Percentiles rank a stretch among this genome's conserved stretches.
Evolutionary conservation across 2,329 filamentous ascomycete species (phyloP).

Genomic region (Leptosphaerulina australis): DNA sequence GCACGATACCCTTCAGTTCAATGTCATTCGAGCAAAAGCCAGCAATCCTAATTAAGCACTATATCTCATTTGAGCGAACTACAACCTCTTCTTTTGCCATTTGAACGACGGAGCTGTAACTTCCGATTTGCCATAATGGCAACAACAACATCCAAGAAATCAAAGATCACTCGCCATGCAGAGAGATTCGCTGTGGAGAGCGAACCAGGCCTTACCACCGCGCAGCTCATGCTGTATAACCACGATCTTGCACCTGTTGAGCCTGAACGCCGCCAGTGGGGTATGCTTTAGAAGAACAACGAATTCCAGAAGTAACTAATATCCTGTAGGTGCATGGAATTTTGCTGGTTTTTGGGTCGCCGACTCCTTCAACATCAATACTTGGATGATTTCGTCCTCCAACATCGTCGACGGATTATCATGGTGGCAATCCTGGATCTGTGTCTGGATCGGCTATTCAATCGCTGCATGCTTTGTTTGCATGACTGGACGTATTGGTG

Average conservation of each 20-base stretch:
- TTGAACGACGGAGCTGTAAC: conserved; percentile 19
- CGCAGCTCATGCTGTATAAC: conserved; percentile 87
- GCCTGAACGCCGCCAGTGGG: conserved; percentile 79
- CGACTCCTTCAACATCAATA: conserved; percentile 65
- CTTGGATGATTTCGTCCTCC: conserved; percentile 89
- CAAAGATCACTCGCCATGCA: conserved; percentile 49
- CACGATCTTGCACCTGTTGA: conserved; percentile 79
- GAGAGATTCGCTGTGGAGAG: conserved; percentile 72
- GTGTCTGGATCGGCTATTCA: conserved; percentile 83
- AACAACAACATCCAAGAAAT: conserved; percentile 51
- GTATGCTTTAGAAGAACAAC: conserved; percentile 37
- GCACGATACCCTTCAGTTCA: conserved; percentile 22
- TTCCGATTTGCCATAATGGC: conserved; percentile 46
- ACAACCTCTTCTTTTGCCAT: conserved; percentile 24
- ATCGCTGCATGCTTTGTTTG: conserved; percentile 74
- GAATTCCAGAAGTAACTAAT: background rate
- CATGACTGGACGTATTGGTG: conserved; percentile 80
- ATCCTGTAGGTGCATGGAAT: conserved; percentile 12
- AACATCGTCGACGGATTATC: conserved; percentile 79
- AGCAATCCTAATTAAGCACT: conserved; percentile 29
- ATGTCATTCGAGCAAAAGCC: conserved; percentile 42
- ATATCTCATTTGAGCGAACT: conserved; percentile 31
- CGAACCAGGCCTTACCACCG: conserved; percentile 76
- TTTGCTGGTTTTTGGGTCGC: conserved; percentile 22
- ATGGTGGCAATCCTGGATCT: conserved; percentile 84